Conservation (phyloP, 2,329 filamentous ascomycete species). For the Paraphoma sp. region DNA sequence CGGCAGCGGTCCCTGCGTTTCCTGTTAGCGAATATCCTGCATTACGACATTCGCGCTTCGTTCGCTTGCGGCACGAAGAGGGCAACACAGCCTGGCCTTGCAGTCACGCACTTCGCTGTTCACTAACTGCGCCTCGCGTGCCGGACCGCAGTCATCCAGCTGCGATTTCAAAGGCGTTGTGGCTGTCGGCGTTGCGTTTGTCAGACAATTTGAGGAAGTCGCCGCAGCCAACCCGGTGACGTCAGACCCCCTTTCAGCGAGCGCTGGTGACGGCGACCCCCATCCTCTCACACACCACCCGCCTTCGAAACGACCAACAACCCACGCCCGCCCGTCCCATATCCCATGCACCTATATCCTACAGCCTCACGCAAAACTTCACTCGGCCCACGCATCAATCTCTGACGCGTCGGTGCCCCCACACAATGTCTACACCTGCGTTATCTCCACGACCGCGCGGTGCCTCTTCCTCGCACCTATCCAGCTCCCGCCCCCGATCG, state of each 20-base stretch:
- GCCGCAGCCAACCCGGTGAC: background rate
- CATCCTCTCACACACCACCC: slow-evolving; percentile 5
- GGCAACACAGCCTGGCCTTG: slow-evolving; percentile 7
- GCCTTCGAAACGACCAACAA: slow-evolving; percentile 4
- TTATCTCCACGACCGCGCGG: slow-evolving; percentile 42
- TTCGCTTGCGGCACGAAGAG: background rate
- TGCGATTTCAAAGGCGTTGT: background rate
- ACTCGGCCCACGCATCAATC: slow-evolving; percentile 19
- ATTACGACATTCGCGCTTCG: slow-evolving; percentile 5
- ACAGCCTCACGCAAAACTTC: slow-evolving; percentile 10
- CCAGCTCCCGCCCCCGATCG: slow-evolving; percentile 34
- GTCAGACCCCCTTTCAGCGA: background rate
- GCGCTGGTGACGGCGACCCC: slow-evolving; percentile 1
- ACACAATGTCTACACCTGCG: slow-evolving; percentile 45
- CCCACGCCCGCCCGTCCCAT: slow-evolving; percentile 16
- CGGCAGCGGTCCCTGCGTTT: slow-evolving; percentile 4
- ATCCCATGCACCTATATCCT: slow-evolving; percentile 34
- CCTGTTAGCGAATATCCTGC: slow-evolving; percentile 5
- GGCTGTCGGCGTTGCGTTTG: background rate
- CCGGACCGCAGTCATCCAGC: background rate
- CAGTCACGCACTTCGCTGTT: background rate
- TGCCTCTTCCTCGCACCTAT: slow-evolving; percentile 29
- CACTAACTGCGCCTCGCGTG: slow-evolving; percentile 4
- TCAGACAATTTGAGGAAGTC: slow-evolving; percentile 2
- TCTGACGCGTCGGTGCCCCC: slow-evolving; percentile 10